Percentiles rank a stretch among this genome's conserved stretches.
Conservation (phyloP, 225 moss, liverwort and hornwort species). For the Neckera pumila region DNA sequence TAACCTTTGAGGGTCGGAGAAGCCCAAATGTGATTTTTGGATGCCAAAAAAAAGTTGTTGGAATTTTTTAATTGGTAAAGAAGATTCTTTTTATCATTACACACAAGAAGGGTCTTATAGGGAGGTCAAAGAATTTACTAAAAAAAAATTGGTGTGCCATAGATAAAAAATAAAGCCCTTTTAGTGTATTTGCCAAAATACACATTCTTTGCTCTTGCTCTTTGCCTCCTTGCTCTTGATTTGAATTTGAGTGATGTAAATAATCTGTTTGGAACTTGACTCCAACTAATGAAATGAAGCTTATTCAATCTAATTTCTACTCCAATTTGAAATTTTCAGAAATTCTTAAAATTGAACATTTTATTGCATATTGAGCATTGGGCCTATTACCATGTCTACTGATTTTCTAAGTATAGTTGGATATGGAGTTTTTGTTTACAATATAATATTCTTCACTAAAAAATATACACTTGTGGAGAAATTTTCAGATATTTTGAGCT, state of each 20-base stretch:
- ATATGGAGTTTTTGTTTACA: background rate
- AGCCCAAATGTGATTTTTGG: fast-evolving
- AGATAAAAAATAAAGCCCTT: background rate
- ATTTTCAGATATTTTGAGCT: background rate
- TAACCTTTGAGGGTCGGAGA: fast-evolving
- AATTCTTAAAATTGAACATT: background rate
- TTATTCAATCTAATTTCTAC: background rate
- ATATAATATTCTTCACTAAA: background rate
- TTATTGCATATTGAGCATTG: background rate
- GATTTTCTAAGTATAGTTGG: background rate
- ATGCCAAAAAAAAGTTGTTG: no score
- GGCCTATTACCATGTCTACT: background rate
- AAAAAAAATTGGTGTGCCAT: background rate
- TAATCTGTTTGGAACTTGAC: background rate
- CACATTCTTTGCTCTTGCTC: no score
- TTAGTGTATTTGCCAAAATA: background rate
- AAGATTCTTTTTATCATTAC: background rate
- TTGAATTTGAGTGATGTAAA: background rate
- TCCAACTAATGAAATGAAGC: background rate
- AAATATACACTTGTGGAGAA: background rate
- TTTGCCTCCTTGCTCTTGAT: background rate
- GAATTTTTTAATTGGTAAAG: background rate
- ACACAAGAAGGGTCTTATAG: background rate
- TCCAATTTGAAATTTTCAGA: background rate
- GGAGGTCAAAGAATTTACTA: fast-evolving